A percentile compares a stretch with the other conserved stretches of the same genome.
phyloP scores from a whole-genome alignment of 805 yeast species.

The Komagataella pastoris region DNA sequence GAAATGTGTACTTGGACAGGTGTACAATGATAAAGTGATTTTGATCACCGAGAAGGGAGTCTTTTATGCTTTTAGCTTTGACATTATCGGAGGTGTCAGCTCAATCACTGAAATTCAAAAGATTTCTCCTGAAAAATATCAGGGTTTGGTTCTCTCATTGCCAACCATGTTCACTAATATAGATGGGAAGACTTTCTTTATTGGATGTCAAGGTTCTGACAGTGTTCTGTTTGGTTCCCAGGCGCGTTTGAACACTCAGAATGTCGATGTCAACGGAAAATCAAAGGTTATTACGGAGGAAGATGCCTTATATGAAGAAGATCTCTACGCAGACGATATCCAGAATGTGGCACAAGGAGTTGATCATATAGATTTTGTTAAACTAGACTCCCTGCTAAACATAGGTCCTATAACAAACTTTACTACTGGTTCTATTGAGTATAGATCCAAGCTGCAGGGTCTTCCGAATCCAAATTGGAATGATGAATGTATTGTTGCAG shows the following conservation, averaged over 20 bases:
- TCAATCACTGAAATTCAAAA: constrained; percentile 13
- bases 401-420: constrained; percentile 66
- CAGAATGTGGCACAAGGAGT: constrained; percentile 7
- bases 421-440: constrained; percentile 40
- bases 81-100: constrained; percentile 21
- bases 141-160: constrained; percentile 12
- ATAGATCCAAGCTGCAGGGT: constrained; percentile 31
- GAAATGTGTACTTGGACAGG: constrained; percentile 24
- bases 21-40: constrained; percentile 22
- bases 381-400: constrained; percentile 42
- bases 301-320: constrained; percentile 29
- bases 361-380: constrained; percentile 20
- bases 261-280: constrained; percentile 6
- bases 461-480: constrained; percentile 53
- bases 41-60: constrained; percentile 29
- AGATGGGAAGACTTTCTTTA: constrained; percentile 30
- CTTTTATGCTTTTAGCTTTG: constrained; percentile 19
- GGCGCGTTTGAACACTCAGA: constrained; percentile 8
- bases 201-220: constrained; percentile 50
- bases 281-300: constrained; percentile 18
- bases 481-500: constrained; percentile 55
- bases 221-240: constrained; percentile 34
- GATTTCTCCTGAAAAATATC: constrained; percentile 9
- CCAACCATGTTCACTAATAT: constrained; percentile 29
- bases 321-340: constrained; percentile 23